Percentiles rank a stretch among this genome's conserved stretches.
These are phyloP conservation scores for Aspergillus aculeatinus DNA, from an alignment of 2,329 filamentous ascomycete genomes.

Conservation along the genomic window DNA sequence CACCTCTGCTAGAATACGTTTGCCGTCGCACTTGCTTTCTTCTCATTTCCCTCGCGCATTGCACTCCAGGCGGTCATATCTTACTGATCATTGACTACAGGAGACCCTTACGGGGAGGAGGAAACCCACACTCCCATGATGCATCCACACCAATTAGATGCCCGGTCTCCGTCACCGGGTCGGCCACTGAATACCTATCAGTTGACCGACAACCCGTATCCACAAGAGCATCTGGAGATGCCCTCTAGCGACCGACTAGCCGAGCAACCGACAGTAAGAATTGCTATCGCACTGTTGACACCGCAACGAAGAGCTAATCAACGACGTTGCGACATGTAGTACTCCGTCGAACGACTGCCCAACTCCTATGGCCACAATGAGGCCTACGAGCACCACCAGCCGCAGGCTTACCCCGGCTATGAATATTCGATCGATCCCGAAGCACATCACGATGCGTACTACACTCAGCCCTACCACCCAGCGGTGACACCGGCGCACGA, in stretches of 20 bases:
- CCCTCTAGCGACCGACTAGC: constrained; percentile 73
- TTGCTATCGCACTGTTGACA: background rate
- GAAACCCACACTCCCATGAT: constrained; percentile 44
- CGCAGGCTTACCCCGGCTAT: constrained; percentile 52
- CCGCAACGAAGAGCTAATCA: constrained; percentile 10
- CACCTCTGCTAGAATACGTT: background rate
- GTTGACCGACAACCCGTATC: constrained; percentile 74
- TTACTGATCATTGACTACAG: constrained; percentile 25
- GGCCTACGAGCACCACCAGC: constrained; percentile 55
- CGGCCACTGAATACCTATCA: constrained; percentile 77
- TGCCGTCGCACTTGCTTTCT: background rate
- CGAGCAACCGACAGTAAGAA: constrained; percentile 76
- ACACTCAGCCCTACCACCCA: constrained; percentile 77
- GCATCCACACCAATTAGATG: constrained; percentile 54
- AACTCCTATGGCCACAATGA: constrained; percentile 64
- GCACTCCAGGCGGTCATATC: background rate
- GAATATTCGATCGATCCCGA: constrained; percentile 80
- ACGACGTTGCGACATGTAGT: constrained; percentile 43
- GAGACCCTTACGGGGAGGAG: constrained; percentile 46
- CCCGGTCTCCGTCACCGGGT: constrained; percentile 72
- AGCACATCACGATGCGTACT: constrained; percentile 84
- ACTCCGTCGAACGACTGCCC: constrained; percentile 68
- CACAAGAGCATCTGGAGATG: constrained; percentile 64
- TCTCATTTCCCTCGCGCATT: background rate
- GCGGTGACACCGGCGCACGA: constrained; percentile 53